Base-by-base conservation (phyloP, 2,329 filamentous ascomycete species). In the Calonectria pseudoturangicola region DNA sequence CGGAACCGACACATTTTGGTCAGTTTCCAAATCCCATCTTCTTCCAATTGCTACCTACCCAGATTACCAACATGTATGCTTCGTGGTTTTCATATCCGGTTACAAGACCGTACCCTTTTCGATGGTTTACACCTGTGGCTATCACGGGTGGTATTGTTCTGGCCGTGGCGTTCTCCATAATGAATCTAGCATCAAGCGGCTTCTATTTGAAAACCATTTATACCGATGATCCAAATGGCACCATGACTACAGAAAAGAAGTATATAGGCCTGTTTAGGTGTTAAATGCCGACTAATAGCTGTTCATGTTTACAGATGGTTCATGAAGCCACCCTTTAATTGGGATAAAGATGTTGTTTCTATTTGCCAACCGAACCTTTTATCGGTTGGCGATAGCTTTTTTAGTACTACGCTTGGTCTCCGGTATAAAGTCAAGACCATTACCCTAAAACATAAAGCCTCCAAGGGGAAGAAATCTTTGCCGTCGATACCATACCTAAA, bases 351-450 rank as follows among this genome's bases (percentile, higher is more conserved):
- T 3, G 28, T 75, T 1, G 62, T 60, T 1, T 41, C 54, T 5
- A 71, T 47, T 18, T 75, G 73, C 1, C 67, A 75, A 9, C 64
- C 73, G 0, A 73, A 70, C 9, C 48, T 75, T 3, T 2, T 75
- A 2, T 68, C 73, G 1, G 74, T 75, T 0, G 74, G 73, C 8
- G 73, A 75, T 45, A 65, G 74, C 4, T 50, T 75, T 56, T 75
- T 75, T 28, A 71, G 67, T 0, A 71, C 63, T 1, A 68, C 43
- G 0, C 60, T 69, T 0, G 73, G 74, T 0, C 64, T 75, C 2
- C 65, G 73, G 43, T 75, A 75, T 10, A 56, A 66, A 9, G 41
- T 75, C 28, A 73, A 71, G 18, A 30, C 64, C 4, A 70, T 75
- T 12, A 43, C 25, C 0, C 45, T 18, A 10, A 1, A 25, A 2